Conservation (phyloP, 305 asterid genomes). For the Withania somnifera region DNA sequence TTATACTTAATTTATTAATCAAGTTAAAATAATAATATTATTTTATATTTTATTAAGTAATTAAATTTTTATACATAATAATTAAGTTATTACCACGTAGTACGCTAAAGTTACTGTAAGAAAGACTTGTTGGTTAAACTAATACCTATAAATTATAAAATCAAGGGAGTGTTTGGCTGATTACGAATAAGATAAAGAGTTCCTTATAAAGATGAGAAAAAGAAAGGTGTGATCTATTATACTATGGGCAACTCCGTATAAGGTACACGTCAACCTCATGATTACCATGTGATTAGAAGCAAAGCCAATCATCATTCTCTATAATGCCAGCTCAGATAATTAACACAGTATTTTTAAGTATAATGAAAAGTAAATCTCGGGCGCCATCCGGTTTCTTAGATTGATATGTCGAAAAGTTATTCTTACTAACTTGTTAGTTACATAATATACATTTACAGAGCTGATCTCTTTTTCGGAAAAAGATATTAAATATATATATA, state of each 20-base stretch:
- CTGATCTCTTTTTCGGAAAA: too few species aligned
- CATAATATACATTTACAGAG: not conserved
- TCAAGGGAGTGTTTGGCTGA: too few species aligned
- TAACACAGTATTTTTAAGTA: not conserved
- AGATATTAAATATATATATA: too few species aligned
- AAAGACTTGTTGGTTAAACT: not conserved
- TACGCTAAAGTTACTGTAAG: too few species aligned
- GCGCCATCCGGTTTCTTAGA: not conserved
- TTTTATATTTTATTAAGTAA: too few species aligned
- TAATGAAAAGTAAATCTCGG: not conserved
- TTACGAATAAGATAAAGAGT: not conserved
- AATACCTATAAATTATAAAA: not conserved
- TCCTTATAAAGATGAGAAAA: not conserved
- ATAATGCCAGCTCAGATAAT: not conserved
- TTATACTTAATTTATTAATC: too few species aligned
- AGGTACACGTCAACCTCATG: not conserved
- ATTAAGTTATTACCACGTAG: too few species aligned
- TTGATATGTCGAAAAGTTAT: not conserved
- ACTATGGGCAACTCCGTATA: not conserved
- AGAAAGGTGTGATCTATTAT: not conserved
- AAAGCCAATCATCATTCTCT: not conserved
- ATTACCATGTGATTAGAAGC: not conserved
- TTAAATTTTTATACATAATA: too few species aligned
- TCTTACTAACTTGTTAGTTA: not conserved
- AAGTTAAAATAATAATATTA: too few species aligned